A percentile compares a stretch with the other conserved stretches of the same genome.
phyloP scores from a whole-genome alignment of 805 yeast species.

The Debaryomyces tyrocola region DNA sequence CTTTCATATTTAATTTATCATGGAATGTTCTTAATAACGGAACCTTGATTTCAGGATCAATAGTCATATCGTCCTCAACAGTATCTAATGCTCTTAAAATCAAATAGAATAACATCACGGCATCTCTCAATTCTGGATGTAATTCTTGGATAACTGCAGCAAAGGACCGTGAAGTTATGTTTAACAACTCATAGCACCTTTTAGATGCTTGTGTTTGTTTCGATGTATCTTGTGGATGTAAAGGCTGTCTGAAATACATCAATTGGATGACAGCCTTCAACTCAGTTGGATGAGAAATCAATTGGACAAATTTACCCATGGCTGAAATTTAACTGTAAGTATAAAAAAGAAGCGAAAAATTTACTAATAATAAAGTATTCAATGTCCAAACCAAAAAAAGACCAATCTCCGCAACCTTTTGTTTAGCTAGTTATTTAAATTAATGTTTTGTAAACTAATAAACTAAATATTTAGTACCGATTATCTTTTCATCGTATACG shows the following conservation, averaged over 20 bases:
- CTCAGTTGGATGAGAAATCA: slow-evolving; percentile 71
- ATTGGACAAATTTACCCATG: slow-evolving; percentile 63
- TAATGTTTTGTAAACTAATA: neutral
- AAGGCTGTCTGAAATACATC: slow-evolving; percentile 50
- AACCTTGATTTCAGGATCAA: slow-evolving; percentile 68
- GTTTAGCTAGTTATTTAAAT: neutral
- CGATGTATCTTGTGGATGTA: slow-evolving; percentile 48
- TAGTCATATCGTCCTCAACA: slow-evolving; percentile 92
- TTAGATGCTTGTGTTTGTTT: slow-evolving; percentile 31
- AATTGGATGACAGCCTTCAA: slow-evolving; percentile 66
- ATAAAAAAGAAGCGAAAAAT: neutral
- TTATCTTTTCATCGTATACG: neutral
- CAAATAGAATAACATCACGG: slow-evolving; percentile 80
- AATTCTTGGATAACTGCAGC: slow-evolving; percentile 91
- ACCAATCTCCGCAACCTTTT: neutral
- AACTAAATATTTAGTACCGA: neutral
- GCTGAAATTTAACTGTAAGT: neutral
- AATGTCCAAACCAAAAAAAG: neutral
- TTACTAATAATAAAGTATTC: neutral
- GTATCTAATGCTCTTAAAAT: slow-evolving; percentile 91
- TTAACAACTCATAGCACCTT: slow-evolving; percentile 68
- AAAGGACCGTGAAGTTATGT: slow-evolving; percentile 82
- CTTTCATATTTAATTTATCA: slow-evolving; percentile 57
- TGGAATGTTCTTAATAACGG: slow-evolving; percentile 72
- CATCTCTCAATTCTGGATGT: slow-evolving; percentile 83